Evolutionary conservation across 2,329 filamentous ascomycete species (phyloP).

Genomic region (Claviceps sp.): DNA sequence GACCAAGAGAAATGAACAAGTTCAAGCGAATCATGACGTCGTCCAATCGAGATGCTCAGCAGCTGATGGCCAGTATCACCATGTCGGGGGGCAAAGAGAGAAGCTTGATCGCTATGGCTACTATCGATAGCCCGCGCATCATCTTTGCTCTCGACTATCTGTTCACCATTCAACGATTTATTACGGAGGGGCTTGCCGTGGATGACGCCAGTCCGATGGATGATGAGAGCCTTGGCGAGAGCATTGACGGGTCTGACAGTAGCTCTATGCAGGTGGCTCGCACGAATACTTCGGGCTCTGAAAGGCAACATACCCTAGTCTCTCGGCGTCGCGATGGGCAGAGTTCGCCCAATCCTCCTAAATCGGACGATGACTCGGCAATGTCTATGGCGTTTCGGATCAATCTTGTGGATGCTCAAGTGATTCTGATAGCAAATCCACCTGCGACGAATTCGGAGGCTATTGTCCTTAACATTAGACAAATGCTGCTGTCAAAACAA

Average conservation of each 20-base stretch:
- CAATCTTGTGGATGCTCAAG: slow-evolving; percentile 90
- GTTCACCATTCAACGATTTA: slow-evolving; percentile 75
- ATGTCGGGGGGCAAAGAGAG: slow-evolving; percentile 76
- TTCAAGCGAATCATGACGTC: slow-evolving; percentile 98
- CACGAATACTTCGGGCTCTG: slow-evolving; percentile 22
- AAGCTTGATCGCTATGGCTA: slow-evolving; percentile 79
- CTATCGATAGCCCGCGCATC: slow-evolving; percentile 84
- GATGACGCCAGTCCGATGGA: slow-evolving; percentile 44
- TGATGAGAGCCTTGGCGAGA: slow-evolving; percentile 41
- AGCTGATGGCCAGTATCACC: slow-evolving; percentile 94
- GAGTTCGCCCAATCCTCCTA: background rate
- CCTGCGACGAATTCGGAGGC: slow-evolving; percentile 82
- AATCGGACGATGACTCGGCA: slow-evolving; percentile 14
- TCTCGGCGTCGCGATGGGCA: slow-evolving; percentile 14
- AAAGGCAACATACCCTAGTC: slow-evolving; percentile 13
- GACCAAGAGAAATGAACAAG: slow-evolving; percentile 81
- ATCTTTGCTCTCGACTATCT: slow-evolving; percentile 95
- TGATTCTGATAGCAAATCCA: slow-evolving; percentile 93
- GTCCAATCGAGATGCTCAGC: slow-evolving; percentile 87
- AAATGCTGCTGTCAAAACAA: slow-evolving; percentile 84
- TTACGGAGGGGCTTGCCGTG: slow-evolving; percentile 52
- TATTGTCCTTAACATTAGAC: slow-evolving; percentile 87
- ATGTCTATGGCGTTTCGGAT: slow-evolving; percentile 79
- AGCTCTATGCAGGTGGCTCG: slow-evolving; percentile 41
- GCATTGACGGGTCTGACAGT: slow-evolving; percentile 43